Base-by-base conservation (phyloP, 1,284 basidiomycete genomes). In the Cystobasidium pallidum region DNA sequence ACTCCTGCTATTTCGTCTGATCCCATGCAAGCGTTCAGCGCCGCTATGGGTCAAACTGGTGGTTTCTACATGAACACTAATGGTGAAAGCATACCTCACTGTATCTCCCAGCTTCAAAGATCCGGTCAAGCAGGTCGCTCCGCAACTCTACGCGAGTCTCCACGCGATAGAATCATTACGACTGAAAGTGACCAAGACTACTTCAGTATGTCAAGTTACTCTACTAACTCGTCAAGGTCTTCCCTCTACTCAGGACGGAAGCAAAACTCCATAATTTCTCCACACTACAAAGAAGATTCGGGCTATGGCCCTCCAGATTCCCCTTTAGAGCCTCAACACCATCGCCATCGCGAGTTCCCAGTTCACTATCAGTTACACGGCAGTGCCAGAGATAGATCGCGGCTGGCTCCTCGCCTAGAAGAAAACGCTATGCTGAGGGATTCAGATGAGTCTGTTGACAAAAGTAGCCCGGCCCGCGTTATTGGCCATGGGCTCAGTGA, bases 1-100 rank as follows among this genome's bases (percentile, higher is more conserved):
- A 55, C 64, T 34, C 17, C 66, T 6, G 52, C 67, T 30, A 57
- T 57, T 15, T 41, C 57, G 19, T 39, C 58, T 13, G 67, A 70
- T 41, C 57, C 55, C n/a, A 45, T 52, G 10, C 58, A 70, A 15
- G 67, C 67, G 10, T 58, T 70, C 36, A 45, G 34, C 7, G 17
- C 59, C 15, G 61, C 57, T 13, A 70, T 61, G 19, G 39, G 43
- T 30, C 57, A 70, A 39, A 45, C 26, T 39, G 43, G 49, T 39
- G 67, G 67, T 4, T 70, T 70, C 47, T 70, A 61, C 67, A 70
- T 70, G 67, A 55, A 26, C 32, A n/a, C 55, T 15, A 32, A 61
- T 24, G 58, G 62, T 39, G 26, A 28, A 17, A 45, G 8, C n/a
- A 11, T 10, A 45, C 26, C 34, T 26, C 21, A 34, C 7, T 30